phyloP scores from a whole-genome alignment of 2,329 filamentous ascomycete species.

The Ceratocystis cubensis region DNA sequence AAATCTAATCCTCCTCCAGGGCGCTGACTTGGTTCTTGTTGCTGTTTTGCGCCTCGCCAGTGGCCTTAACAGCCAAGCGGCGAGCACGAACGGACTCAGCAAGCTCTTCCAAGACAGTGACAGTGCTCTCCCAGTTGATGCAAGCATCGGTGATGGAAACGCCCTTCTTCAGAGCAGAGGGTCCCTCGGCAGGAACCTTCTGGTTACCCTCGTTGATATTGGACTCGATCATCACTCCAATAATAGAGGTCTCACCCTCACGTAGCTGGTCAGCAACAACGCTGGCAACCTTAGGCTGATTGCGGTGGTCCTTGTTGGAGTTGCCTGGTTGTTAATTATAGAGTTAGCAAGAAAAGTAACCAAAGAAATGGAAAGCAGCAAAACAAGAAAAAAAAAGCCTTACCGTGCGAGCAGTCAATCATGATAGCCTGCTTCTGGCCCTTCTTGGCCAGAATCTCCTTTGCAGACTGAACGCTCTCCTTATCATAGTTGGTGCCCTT shows the following conservation, averaged over 20 bases:
- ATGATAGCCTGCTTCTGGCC: constrained; percentile 81
- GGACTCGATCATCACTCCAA: constrained; percentile 98
- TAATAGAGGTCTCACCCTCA: constrained; percentile 73
- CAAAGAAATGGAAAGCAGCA: not conserved
- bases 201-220: constrained; percentile 87
- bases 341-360: not conserved
- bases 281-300: constrained; percentile 87
- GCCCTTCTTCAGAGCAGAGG: constrained; percentile 66
- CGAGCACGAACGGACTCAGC: constrained; percentile 71
- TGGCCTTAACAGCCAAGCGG: constrained; percentile 38
- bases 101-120: constrained; percentile 69
- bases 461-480: constrained; percentile 64
- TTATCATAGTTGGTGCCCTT: constrained; percentile 90
- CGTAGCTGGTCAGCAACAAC: constrained; percentile 72
- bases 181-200: constrained; percentile 77
- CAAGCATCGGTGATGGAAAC: constrained; percentile 94
- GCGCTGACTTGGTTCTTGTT: constrained; percentile 32
- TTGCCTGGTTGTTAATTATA: constrained; percentile 41
- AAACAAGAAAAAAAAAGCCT: constrained; percentile 25
- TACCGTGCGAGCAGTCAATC: constrained; percentile 96
- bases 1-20: constrained; percentile 39
- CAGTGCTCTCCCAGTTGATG: constrained; percentile 82
- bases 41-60: constrained; percentile 25
- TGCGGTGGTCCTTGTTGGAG: constrained; percentile 93
- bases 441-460: constrained; percentile 70